Evolutionary conservation across 2,329 filamentous ascomycete species (phyloP), one percentile per base, ranked within the genome.

Genomic region (Fusarium illudens): DNA sequence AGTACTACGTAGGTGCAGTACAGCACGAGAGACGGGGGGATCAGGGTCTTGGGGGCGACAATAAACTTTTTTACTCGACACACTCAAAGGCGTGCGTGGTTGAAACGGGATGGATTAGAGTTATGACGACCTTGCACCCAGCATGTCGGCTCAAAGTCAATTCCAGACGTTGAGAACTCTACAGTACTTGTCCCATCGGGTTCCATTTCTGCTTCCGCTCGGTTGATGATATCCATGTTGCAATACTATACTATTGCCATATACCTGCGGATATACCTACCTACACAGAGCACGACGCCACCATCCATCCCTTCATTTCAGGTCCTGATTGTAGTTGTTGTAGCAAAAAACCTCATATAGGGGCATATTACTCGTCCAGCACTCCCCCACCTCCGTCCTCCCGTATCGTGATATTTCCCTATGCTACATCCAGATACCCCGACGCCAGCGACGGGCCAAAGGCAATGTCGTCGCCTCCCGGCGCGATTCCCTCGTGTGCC

Each of bases 401-500:
- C 27, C 44, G 17, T 17, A 20, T n/a, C 25, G 29, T 17, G 39
- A 20, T 37, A 20, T 50, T 25, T 19, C 9, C n/a, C 60, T 66
- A 77, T n/a, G 70, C 70, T 44, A 77, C 64, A 48, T 79, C 76
- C 25, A 80, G 72, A 60, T 80, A 80, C 25, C 79, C 79, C 13
- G 76, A 73, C 17, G 77, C 74, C 32, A 80, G 71, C 9, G 77
- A 76, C 9, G 75, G 73, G 12, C 75, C 77, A 61, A 76, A 76
- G 6, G 75, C 67, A 32, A 75, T 73, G 8, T 78, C 78, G 19
- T 75, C 76, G 6, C 64, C 70, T 34, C 68, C 76, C 6, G 68
- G 71, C 8, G 73, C 71, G 22, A 76, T 73, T 19, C 75, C 75
- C 60, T 80, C 77, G 27, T 79, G 79, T 7, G 82, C 82, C 6